Conservation (phyloP, 305 asterid species). For the Fraxinus floribunda region DNA sequence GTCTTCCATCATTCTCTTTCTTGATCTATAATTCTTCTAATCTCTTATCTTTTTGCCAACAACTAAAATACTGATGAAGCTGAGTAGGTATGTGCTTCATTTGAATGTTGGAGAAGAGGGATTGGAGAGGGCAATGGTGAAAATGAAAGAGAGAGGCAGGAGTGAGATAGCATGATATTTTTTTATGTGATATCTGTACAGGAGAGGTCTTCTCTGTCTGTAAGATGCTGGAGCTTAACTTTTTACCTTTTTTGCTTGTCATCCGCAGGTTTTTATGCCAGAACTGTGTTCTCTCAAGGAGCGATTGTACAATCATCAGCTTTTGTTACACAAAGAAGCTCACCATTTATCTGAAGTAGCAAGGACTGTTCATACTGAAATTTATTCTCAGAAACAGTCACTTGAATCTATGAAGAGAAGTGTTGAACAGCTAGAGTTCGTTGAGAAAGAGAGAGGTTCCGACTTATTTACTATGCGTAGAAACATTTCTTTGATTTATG, state of each 20-base stretch:
- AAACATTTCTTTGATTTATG: conserved; percentile 52
- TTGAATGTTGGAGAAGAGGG: background rate
- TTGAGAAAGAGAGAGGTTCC: conserved; percentile 62
- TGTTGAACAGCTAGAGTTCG: conserved; percentile 43
- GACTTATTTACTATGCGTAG: conserved; percentile 52
- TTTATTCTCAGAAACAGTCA: conserved; percentile 48
- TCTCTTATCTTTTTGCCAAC: background rate
- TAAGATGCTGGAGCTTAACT: conserved; percentile 24
- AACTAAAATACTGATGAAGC: background rate
- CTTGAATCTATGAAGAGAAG: conserved; percentile 56
- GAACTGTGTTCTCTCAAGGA: conserved; percentile 59
- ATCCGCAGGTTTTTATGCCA: conserved; percentile 50
- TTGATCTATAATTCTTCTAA: conserved; percentile 5
- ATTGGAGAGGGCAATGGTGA: background rate
- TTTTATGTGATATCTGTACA: background rate
- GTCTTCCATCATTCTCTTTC: conserved; percentile 12
- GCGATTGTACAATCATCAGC: conserved; percentile 54
- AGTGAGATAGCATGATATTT: background rate
- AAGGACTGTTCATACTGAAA: conserved; percentile 45
- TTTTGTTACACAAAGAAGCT: conserved; percentile 57
- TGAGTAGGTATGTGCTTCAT: background rate
- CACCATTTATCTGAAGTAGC: conserved; percentile 51
- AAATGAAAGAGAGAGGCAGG: background rate
- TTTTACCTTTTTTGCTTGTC: conserved; percentile 28
- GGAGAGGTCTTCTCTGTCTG: conserved; percentile 16